Base-by-base conservation (phyloP, 2,329 filamentous ascomycete genomes). In the Metarhizium sp. region DNA sequence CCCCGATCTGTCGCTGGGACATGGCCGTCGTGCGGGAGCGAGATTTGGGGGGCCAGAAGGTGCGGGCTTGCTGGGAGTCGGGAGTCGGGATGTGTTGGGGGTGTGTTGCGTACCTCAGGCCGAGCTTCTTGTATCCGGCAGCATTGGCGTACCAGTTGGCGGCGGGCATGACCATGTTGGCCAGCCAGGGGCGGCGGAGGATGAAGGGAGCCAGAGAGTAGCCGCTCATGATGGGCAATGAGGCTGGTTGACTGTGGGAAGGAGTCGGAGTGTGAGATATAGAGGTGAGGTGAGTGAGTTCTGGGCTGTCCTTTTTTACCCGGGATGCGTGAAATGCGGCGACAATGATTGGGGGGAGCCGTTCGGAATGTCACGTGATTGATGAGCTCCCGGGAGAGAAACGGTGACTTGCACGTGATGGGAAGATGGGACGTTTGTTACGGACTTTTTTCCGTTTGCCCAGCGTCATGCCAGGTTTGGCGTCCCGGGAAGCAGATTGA, bases 81-180 rank as follows among this genome's bases (percentile, higher is more conserved):
- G 42, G 59, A 62, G 62, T 64, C 69, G 72, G 34, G 29, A 11
- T n/a, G 18, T 34, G 32, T 4, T 18, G 36, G 38, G 40, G 47
- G 18, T 7, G 7, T 16, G 30, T 6, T 32, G 32, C 52, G 52
- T 87, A 96, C 91, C 81, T 88, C 75, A 96, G 80, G 68, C 92
- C 92, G 69, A 96, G 80, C 82, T 92, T 84, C 76, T 91, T 87
- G 82, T 96, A 96, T 71, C 92, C 92, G 66, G 92, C 82, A 66
- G 90, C 87, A 71, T 92, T 87, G 75, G 77, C 76, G 78, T 97
- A 97, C 90, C 90, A 96, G 69, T 85, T 82, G 74, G 92, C 83
- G 62, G 96, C 71, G 63, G 94, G 94, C 78, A 78, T 83, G 73
- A 97, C 76, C 76, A 87, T 58, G 61, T 70, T 85, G 74, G 79